Percentiles rank a stretch among this genome's conserved stretches.
These are phyloP conservation scores for Porcisia deanei DNA, from an alignment of 208 protist genomes.

Conservation along the genomic window DNA sequence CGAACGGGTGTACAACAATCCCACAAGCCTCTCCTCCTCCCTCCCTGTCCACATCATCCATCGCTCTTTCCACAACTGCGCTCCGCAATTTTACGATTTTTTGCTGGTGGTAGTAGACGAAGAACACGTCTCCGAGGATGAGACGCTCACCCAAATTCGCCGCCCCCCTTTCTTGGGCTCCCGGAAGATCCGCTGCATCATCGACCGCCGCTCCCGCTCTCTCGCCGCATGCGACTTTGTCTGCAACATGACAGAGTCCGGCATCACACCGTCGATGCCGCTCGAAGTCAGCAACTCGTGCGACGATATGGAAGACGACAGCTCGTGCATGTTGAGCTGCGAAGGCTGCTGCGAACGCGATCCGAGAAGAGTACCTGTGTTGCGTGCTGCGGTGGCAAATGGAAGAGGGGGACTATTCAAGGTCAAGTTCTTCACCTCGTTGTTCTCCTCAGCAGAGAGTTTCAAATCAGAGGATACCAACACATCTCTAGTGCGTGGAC, in stretches of 20 bases:
- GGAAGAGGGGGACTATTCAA: neutral
- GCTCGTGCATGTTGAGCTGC: neutral
- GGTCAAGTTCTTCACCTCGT: neutral
- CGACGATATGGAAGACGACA: neutral
- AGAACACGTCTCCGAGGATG: neutral
- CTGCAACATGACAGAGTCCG: neutral
- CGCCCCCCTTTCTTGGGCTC: slow-evolving; percentile 4
- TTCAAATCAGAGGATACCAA: neutral
- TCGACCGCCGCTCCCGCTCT: slow-evolving; percentile 1
- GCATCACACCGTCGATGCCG: neutral
- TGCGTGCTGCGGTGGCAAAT: neutral
- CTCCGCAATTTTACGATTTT: neutral
- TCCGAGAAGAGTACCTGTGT: neutral
- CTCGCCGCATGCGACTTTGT: neutral
- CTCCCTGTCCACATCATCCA: no score
- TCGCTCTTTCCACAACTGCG: neutral
- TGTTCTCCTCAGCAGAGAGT: neutral
- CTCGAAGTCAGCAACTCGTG: neutral
- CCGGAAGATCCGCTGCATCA: slow-evolving; percentile 15
- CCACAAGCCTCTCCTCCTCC: neutral
- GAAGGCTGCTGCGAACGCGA: neutral
- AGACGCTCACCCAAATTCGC: slow-evolving; percentile 12
- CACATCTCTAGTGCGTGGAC: neutral
- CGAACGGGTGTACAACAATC: neutral
- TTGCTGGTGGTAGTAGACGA: neutral